These are phyloP conservation scores for Clitoria ternatea DNA, from an alignment of 306 rosid species.

Conservation along the genomic window DNA sequence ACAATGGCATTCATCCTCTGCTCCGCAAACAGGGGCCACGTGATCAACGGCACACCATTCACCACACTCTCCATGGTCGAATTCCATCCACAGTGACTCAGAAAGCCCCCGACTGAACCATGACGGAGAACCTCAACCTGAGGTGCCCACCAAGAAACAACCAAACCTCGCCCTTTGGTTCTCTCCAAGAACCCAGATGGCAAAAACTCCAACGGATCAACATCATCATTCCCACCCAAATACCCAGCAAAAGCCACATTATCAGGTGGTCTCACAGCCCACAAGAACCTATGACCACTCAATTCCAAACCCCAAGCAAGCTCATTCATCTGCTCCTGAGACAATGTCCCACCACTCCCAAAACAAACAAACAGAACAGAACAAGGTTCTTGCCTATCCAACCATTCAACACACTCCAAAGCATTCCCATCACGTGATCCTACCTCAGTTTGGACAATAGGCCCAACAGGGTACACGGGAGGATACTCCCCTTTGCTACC, in stretches of 20 bases:
- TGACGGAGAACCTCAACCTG: background rate
- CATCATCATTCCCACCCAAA: background rate
- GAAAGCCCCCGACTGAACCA: background rate
- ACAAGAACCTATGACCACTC: conserved; percentile 23
- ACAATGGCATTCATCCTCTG: conserved; percentile 25
- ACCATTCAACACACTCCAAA: background rate
- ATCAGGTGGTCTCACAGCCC: conserved; percentile 22
- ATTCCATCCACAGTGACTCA: background rate
- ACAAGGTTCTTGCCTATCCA: background rate
- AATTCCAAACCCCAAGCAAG: conserved; percentile 25
- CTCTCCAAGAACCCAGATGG: background rate
- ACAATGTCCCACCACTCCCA: conserved; percentile 25
- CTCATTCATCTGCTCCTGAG: conserved; percentile 20
- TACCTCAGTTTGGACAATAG: background rate
- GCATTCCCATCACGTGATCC: background rate
- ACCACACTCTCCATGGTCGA: conserved; percentile 19
- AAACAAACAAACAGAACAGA: background rate
- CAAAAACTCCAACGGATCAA: background rate
- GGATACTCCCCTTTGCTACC: background rate
- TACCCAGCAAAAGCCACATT: background rate
- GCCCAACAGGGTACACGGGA: background rate
- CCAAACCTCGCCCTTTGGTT: background rate
- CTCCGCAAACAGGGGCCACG: conserved; percentile 31
- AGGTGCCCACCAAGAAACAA: background rate
- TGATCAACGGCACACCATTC: conserved; percentile 18